phyloP scores from a whole-genome alignment of 2,329 filamentous ascomycete species.

The Daldinia eschscholtzii region DNA sequence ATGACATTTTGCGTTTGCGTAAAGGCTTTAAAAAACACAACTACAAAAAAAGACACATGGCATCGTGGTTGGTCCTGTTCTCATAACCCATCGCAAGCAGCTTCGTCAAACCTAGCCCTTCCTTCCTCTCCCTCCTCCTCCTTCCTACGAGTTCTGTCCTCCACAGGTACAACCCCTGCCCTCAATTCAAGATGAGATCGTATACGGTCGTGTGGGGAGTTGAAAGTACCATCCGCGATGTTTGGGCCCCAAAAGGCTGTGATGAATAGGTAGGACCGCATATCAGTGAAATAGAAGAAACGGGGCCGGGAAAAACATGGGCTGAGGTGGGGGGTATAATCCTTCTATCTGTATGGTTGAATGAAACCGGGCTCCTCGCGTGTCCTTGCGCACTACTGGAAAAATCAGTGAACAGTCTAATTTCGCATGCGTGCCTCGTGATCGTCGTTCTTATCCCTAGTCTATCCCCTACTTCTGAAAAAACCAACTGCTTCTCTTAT shows the following conservation, averaged over 20 bases:
- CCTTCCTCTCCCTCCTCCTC: background rate
- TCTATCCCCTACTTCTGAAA: constrained; percentile 68
- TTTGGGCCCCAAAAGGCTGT: constrained; percentile 12
- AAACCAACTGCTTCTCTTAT: constrained; percentile 81
- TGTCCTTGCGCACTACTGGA: constrained; percentile 35
- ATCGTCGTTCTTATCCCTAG: constrained; percentile 22
- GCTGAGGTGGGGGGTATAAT: constrained; percentile 41
- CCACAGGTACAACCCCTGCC: background rate
- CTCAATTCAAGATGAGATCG: constrained; percentile 4
- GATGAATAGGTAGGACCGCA: constrained; percentile 13
- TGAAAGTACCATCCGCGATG: constrained; percentile 19
- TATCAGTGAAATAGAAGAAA: constrained; percentile 18
- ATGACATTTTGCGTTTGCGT: constrained; percentile 13
- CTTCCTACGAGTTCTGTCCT: constrained; percentile 10
- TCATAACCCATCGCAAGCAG: constrained; percentile 36
- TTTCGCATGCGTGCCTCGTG: constrained; percentile 27
- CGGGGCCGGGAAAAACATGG: constrained; percentile 24
- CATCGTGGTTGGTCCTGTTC: constrained; percentile 35
- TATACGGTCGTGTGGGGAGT: constrained; percentile 11
- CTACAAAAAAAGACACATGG: constrained; percentile 30
- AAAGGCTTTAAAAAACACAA: background rate
- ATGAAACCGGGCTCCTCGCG: constrained; percentile 35
- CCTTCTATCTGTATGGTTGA: constrained; percentile 41
- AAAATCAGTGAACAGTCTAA: constrained; percentile 36
- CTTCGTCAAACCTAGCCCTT: constrained; percentile 21